Evolutionary conservation across 2,329 filamentous ascomycete genomes (phyloP), one percentile per base, ranked within the genome.

Genomic region (Ophiostoma quercus): DNA sequence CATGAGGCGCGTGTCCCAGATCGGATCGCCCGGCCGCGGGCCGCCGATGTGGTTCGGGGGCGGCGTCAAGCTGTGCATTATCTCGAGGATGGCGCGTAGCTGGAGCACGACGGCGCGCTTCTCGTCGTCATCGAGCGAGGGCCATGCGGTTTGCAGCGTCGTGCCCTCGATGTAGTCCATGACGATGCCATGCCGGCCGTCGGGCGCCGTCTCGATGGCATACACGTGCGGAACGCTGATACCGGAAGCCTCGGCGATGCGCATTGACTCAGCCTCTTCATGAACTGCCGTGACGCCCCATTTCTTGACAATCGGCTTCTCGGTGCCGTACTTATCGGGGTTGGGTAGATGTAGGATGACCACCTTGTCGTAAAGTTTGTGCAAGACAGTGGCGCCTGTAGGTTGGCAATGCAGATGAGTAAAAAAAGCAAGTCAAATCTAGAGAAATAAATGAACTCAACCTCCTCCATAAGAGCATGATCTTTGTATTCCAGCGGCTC

Each of bases 1-100:
- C 51, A 57, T 57, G n/a, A 57, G 22, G 51, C 51, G 51, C 2
- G 51, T 57, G 51, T 57, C 51, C 51, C 51, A 22, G n/a, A 57
- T 57, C 11, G n/a, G 51, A 8, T 57, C 51, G n/a, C 51, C 51
- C 3, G 12, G 8, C 12, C 51, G 51, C 4, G 51, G 22, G 0
- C 51, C 51, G 8, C 51, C 51, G 9, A 57, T 12, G 51, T 57
- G 51, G 8, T 57, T 25, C 25, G n/a, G 9, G 3, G 22, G 51
- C n/a, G 51, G n/a, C 2, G n/a, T 3, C 22, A 57, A 12, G n/a
- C 51, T 12, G n/a, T 57, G 51, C 51, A 57, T 57, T n/a, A 7
- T 57, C n/a, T 57, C 51, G 4, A 57, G 22, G 11, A 57, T 25
- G 7, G 9, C n/a, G 9, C 51, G 51, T n/a, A 57, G 22, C 51